These are phyloP conservation scores for Neurospora pannonica DNA, from an alignment of 495 filamentous ascomycete genomes.

Conservation along the genomic window DNA sequence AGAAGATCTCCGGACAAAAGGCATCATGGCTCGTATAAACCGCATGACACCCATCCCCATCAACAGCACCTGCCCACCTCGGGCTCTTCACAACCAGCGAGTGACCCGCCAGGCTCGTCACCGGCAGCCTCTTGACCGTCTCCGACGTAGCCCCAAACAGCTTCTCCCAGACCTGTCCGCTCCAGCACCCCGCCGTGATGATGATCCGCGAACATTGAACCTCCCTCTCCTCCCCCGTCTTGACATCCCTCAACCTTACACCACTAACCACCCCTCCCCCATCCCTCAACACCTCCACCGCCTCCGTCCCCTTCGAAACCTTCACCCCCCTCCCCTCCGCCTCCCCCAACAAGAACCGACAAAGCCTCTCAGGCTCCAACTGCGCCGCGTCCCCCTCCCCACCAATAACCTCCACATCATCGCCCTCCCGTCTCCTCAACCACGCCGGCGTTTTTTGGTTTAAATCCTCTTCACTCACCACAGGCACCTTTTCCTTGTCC, in stretches of 20 bases:
- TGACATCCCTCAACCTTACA: constrained; percentile 33
- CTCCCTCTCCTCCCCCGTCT: constrained; percentile 41
- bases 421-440: constrained; percentile 45
- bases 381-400: constrained; percentile 55
- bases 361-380: constrained; percentile 53
- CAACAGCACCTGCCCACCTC: constrained; percentile 34
- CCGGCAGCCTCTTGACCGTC: constrained; percentile 30
- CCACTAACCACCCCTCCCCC: constrained; percentile 33
- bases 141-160: constrained; percentile 51
- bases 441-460: constrained; percentile 39
- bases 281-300: constrained; percentile 43
- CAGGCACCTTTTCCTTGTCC: constrained; percentile 9
- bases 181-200: constrained; percentile 64
- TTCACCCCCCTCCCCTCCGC: constrained; percentile 51
- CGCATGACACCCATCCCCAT: constrained; percentile 49
- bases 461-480: neutral
- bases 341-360: constrained; percentile 51
- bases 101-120: constrained; percentile 60
- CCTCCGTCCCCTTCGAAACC: constrained; percentile 55
- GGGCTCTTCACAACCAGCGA: constrained; percentile 58
- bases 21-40: constrained; percentile 54
- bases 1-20: constrained; percentile 68
- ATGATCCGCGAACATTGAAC: constrained; percentile 50
- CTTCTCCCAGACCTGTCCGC: constrained; percentile 45
- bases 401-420: constrained; percentile 52